Evolutionary conservation across 768 basidiomycete genomes (phyloP).

Genomic region (Lentinula aciculospora): DNA sequence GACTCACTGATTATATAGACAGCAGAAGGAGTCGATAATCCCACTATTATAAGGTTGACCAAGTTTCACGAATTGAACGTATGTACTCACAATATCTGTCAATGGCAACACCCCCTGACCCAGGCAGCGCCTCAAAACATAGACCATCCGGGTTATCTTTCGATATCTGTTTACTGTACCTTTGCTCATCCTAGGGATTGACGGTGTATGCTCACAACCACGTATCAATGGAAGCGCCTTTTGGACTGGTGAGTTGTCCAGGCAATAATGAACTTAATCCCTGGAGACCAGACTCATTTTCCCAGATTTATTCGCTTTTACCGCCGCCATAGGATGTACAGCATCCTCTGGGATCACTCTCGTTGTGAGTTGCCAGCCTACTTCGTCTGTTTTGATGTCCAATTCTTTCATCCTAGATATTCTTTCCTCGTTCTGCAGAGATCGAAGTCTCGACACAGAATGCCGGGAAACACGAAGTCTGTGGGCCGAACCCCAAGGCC

Average conservation of each 20-base stretch:
- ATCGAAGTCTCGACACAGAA: slow-evolving; percentile 53
- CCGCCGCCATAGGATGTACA: slow-evolving; percentile 53
- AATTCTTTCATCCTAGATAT: slow-evolving; percentile 43
- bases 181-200: slow-evolving; percentile 57
- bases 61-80: slow-evolving; percentile 85
- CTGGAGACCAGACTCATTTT: not conserved
- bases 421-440: slow-evolving; percentile 77
- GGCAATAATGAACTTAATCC: not conserved
- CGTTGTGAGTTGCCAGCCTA: slow-evolving; percentile 37
- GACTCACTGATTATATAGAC: slow-evolving; percentile 30
- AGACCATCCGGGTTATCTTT: slow-evolving; percentile 70
- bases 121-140: not conserved
- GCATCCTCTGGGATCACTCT: slow-evolving; percentile 74
- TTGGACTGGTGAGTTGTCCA: slow-evolving; percentile 37
- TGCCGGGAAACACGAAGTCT: slow-evolving; percentile 14
- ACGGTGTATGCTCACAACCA: slow-evolving; percentile 57
- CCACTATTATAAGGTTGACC: slow-evolving; percentile 64
- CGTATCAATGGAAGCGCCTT: slow-evolving; percentile 61
- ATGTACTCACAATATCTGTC: slow-evolving; percentile 17
- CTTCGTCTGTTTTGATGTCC: not conserved
- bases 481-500: not conserved
- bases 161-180: slow-evolving; percentile 69
- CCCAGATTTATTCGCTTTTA: slow-evolving; percentile 53
- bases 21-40: slow-evolving; percentile 54
- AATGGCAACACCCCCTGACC: not conserved